Base-by-base conservation (phyloP, 1,284 basidiomycete genomes). In the Ustilago cynodontis region DNA sequence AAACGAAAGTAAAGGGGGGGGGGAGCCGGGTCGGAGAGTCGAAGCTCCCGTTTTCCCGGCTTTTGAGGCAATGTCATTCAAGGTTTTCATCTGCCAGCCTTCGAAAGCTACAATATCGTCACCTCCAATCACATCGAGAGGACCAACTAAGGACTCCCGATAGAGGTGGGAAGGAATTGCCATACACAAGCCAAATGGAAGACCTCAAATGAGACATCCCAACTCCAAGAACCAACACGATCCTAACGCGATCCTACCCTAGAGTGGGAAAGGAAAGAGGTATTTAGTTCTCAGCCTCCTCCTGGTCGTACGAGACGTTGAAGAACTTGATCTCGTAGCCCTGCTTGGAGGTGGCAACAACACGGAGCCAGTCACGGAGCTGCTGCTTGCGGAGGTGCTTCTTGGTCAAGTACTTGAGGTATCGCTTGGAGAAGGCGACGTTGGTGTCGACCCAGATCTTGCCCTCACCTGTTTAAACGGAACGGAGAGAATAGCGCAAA, bases 361-460 rank as follows among this genome's bases (percentile, higher is more conserved):
- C 86, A 65, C 85, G 85, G 55, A 85, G 81, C 83, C 85, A 86
- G 79, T 86, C 86, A 68, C 86, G 84, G 47, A 86, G 82, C 78
- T 82, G 82, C 64, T 80, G 77, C 68, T 85, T 82, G 79, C 82
- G 81, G 62, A 85, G 77, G 78, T 82, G 85, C 82, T 86, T 86
- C 84, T 88, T 88, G 73, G 87, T 87, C 22, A 87, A 74, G 83
- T 87, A 87, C 83, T 88, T 87, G 81, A 88, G 84, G 85, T 87
- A 87, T 56, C 87, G 85, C 85, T 86, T 86, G 59, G 86, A 87
- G 79, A 87, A 86, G 71, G 86, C 85, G 61, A 87, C 84, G 67
- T 81, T 81, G 65, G 87, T 85, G 74, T 83, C 86, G 77, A 87
- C 78, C 77, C 82, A 80, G 80, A 88, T 85, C 84, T 87, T 87